These are phyloP conservation scores for Neurospora africana DNA, from an alignment of 495 filamentous ascomycete species.

Conservation along the genomic window DNA sequence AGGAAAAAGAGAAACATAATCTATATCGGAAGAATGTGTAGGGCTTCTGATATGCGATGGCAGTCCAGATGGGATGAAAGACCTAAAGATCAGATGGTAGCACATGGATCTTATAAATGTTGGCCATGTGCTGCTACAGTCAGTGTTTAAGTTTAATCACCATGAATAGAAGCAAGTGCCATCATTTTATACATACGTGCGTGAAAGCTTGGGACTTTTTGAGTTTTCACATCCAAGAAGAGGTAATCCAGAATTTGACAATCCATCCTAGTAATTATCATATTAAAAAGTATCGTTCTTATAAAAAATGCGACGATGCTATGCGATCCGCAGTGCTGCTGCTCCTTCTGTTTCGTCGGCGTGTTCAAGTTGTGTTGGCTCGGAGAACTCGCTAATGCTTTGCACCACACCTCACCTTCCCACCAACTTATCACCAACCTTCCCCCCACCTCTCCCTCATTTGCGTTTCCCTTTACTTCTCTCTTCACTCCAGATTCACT, in stretches of 20 bases:
- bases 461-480: neutral
- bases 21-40: neutral
- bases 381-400: neutral
- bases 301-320: neutral
- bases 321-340: neutral
- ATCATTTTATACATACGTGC: neutral
- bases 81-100: neutral
- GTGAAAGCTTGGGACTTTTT: neutral
- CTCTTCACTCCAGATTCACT: neutral
- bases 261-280: neutral
- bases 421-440: neutral
- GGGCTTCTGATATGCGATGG: neutral
- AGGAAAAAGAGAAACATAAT: neutral
- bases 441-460: neutral
- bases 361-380: neutral
- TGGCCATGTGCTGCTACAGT: neutral
- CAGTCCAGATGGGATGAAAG: neutral
- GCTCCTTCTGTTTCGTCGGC: neutral
- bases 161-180: neutral
- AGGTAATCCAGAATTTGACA: neutral
- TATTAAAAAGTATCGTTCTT: neutral
- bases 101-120: neutral
- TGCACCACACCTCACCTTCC: neutral
- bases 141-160: neutral
- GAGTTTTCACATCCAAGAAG: neutral